Base-by-base conservation (phyloP, 352 stramenopile genomes). In the Globisporangium radiosum region DNA sequence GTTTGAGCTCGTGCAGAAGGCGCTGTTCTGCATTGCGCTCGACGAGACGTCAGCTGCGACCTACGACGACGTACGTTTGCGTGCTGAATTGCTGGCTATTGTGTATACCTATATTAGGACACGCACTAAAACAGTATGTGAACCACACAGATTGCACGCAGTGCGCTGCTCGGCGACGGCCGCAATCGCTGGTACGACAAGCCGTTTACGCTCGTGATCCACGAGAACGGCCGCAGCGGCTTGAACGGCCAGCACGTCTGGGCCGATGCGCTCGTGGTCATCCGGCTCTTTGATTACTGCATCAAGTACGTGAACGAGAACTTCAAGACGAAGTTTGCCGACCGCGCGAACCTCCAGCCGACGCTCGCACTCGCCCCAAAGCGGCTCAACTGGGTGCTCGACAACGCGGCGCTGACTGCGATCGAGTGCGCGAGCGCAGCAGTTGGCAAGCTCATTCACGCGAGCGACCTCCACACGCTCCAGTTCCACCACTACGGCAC, bases 121-220 rank as follows among this genome's bases (percentile, higher is more conserved):
- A 33, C 25, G 1, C 25, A 33, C 25, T 33, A 33, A 33, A 33
- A 33, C 25, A 33, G 25, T 33, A 33, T 33, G 25, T 33, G 25
- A 33, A 33, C 25, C 37, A 17, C 47, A 53, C 65, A 81, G 66
- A 93, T 93, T 38, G 85, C 85, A 10, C 85, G 81, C 65, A 94
- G 87, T 54, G 88, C 77, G 38, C 71, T 96, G 54, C 78, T 94
- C 3, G 88, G 87, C 43, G 85, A 97, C 50, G 95, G 94, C 37
- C 78, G 86, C 62, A 99, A 99, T 78, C 93, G 96, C 62, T 99
- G 92, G 90, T 99, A 98, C 71, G 97, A 99, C 78, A 99, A 99
- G 75, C 94, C 93, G 11, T 93, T 99, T 65, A 97, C 98, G 69
- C 65, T 99, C 38, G 89, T 99, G 60, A 95, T 98, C 52, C 95